Percentiles rank a stretch among this genome's conserved stretches.
phyloP scores from a whole-genome alignment of 805 yeast species.

The Lachancea meyersii region DNA sequence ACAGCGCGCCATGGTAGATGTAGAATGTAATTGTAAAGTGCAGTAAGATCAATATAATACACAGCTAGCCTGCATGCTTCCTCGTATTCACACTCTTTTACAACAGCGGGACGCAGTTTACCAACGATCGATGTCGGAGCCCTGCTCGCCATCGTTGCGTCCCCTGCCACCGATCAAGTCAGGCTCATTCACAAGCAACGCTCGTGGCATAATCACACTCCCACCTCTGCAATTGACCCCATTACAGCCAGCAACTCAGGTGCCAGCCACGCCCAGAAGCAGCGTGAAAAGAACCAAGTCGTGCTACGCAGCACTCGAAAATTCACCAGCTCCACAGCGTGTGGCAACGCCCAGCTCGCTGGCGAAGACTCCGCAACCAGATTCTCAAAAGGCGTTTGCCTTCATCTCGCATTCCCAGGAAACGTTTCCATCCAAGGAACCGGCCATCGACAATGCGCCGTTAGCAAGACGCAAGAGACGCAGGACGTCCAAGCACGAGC shows the following conservation, averaged over 20 bases:
- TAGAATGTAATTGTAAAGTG: background rate
- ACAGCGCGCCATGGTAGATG: background rate
- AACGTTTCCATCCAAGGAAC: constrained; percentile 78
- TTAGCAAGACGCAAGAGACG: constrained; percentile 91
- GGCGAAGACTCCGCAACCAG: constrained; percentile 19
- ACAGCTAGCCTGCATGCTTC: background rate
- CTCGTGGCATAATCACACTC: constrained; percentile 25
- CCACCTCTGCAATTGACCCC: constrained; percentile 21
- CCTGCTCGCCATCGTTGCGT: constrained; percentile 16
- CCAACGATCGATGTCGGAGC: constrained; percentile 12
- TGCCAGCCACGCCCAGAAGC: constrained; percentile 6
- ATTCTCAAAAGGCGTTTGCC: constrained; percentile 51
- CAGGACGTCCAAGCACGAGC: constrained; percentile 86
- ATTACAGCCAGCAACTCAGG: background rate
- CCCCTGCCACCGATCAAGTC: constrained; percentile 4
- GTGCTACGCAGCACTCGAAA: constrained; percentile 5
- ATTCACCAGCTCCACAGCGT: constrained; percentile 11
- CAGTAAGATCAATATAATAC: background rate
- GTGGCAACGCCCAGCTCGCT: constrained; percentile 29
- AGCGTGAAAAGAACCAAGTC: constrained; percentile 6
- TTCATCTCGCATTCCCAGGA: constrained; percentile 91
- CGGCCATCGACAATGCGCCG: constrained; percentile 82
- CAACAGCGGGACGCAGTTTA: constrained; percentile 5
- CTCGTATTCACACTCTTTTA: constrained; percentile 7
- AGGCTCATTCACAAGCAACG: constrained; percentile 22